Evolutionary conservation across 2,329 filamentous ascomycete species (phyloP), one percentile per base, ranked within the genome.

Genomic region (Sarocladium brachiariae): DNA sequence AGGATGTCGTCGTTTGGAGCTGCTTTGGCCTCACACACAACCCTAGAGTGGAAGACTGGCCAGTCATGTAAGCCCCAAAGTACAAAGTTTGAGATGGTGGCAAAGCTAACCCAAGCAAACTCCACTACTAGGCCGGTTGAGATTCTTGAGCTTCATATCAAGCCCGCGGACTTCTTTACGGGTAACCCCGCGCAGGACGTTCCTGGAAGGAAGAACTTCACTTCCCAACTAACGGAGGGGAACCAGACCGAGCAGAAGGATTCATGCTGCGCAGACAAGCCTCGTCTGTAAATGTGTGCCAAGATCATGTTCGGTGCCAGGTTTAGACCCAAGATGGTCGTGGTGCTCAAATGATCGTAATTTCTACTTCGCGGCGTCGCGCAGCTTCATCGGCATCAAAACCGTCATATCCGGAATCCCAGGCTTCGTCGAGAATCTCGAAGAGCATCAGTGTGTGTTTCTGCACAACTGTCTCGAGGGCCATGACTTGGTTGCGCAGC

Each of bases 21-120:
- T 73, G 76, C 8, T 75, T 75, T 58, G 71, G 82, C n/a, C 74
- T 84, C 13, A 86, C 83, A 25, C 83, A 86, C 55, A 78, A 84
- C 31, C 81, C 82, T 0, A 70, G 82, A 1, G 73, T 78, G 9
- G 83, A 87, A 58, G 83, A 86, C 59, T 86, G 83, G 69, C 83
- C 82, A 0, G 79, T 86, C 21, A 86, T 86, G 83, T 73, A 53
- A 68, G 70, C 41, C n/a, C n/a, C n/a, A n/a, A n/a, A n/a, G n/a
- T n/a, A n/a, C n/a, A n/a, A n/a, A n/a, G n/a, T n/a, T n/a, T n/a
- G n/a, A n/a, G n/a, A n/a, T n/a, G n/a, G n/a, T n/a, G n/a, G n/a
- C n/a, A n/a, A n/a, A n/a, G n/a, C n/a, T n/a, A n/a, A n/a, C n/a
- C n/a, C n/a, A n/a, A n/a, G n/a, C n/a, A n/a, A n/a, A n/a, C n/a